These are phyloP conservation scores for Kodamaea leandrae DNA, from an alignment of 805 yeast genomes.

Conservation along the genomic window DNA sequence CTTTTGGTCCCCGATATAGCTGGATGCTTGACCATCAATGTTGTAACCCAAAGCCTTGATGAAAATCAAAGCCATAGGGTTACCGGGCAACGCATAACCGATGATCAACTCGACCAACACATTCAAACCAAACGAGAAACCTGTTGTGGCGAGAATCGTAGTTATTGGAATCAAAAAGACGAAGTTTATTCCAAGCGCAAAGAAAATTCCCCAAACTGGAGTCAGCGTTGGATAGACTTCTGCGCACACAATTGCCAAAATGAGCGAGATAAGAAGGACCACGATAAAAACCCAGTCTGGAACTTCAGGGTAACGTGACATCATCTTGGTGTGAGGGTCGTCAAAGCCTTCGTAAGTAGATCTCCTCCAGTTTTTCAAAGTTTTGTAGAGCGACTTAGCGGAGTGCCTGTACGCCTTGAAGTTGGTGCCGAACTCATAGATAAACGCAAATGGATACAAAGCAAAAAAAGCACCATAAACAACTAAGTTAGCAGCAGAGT, in stretches of 20 bases:
- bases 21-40: constrained; percentile 31
- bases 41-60: constrained; percentile 40
- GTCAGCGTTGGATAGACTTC: constrained; percentile 32
- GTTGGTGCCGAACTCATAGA: constrained; percentile 11
- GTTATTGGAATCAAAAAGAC: constrained; percentile 50
- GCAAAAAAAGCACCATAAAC: constrained; percentile 17
- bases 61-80: constrained; percentile 52
- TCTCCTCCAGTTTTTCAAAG: constrained; percentile 10
- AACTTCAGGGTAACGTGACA: constrained; percentile 23
- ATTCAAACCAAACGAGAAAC: no score
- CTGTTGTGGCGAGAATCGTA: constrained; percentile 51
- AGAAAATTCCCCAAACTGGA: no score
- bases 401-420: constrained; percentile 7
- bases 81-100: constrained; percentile 56
- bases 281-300: constrained; percentile 23
- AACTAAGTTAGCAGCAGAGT: constrained; percentile 18
- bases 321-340: constrained; percentile 27
- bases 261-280: constrained; percentile 18
- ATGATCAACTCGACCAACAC: constrained; percentile 55
- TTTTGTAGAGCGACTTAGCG: constrained; percentile 1
- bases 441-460: constrained; percentile 23
- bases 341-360: constrained; percentile 18
- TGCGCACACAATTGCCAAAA: constrained; percentile 29
- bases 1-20: constrained; percentile 38
- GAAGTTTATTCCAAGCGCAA: constrained; percentile 49